These are phyloP conservation scores for Elongisporangium undulatum DNA, from an alignment of 352 stramenopile genomes.

Conservation along the genomic window DNA sequence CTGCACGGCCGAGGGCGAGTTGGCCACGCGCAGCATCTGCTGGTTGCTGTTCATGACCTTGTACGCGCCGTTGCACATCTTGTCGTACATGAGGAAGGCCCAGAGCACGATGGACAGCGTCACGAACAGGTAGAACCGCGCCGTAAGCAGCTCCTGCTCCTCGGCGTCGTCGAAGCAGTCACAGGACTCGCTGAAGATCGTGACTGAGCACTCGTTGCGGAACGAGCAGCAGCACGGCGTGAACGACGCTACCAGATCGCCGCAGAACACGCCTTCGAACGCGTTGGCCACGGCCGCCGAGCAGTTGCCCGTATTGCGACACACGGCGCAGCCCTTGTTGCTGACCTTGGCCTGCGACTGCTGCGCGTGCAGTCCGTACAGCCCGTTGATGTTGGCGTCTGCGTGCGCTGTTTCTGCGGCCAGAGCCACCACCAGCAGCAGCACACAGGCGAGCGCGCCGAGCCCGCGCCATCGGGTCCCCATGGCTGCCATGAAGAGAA, in stretches of 20 bases:
- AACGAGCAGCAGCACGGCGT: conserved; percentile 71
- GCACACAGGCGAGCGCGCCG: not conserved
- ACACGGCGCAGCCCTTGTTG: conserved; percentile 51
- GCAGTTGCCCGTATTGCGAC: conserved; percentile 58
- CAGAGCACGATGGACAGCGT: conserved; percentile 56
- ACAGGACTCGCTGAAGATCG: conserved; percentile 64
- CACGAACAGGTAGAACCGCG: conserved; percentile 69
- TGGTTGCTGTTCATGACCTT: conserved; percentile 81
- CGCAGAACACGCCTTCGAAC: conserved; percentile 56
- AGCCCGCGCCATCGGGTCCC: not conserved
- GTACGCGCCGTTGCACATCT: conserved; percentile 68
- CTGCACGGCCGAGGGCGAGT: conserved; percentile 38
- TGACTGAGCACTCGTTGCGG: conserved; percentile 74
- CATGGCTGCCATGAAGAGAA: not conserved
- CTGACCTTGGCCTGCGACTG: conserved; percentile 11
- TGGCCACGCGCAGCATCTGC: conserved; percentile 37
- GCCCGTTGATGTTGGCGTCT: conserved; percentile 12
- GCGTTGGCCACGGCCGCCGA: conserved; percentile 51
- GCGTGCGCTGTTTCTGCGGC: not conserved
- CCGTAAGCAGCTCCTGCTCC: conserved; percentile 58
- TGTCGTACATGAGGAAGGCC: conserved; percentile 61
- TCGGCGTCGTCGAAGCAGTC: conserved; percentile 60
- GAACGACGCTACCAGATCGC: conserved; percentile 57
- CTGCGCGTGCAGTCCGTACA: conserved; percentile 17
- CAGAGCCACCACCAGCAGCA: not conserved